Base-by-base conservation (phyloP, 768 basidiomycete genomes). In the Solioccasus polychromus region DNA sequence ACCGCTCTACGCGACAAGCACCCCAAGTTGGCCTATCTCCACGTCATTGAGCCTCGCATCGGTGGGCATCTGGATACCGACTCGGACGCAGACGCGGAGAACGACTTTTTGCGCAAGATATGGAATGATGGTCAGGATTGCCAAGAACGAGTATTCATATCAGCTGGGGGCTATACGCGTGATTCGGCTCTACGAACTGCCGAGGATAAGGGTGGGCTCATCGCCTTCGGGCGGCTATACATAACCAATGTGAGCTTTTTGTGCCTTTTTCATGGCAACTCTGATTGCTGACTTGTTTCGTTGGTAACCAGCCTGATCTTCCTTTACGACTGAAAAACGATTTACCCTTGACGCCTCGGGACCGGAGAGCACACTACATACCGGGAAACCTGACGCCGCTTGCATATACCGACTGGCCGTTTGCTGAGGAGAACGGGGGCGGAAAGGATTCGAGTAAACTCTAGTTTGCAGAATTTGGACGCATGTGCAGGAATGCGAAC, bases 11-110 rank as follows among this genome's bases (percentile, higher is more conserved):
- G 54, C n/a, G 49, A 59, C 34, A 63, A 65, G 18, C 44, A 56
- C 18, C 50, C 55, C 1, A 48, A 61, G 8, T 57, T 78, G 19
- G 77, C 79, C 0, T 84, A 82, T 61, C 50, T 83, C 5, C 80
- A 82, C 48, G 51, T 73, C 18, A 57, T 71, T 35, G 77, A 81
- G 49, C 67, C 74, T 10, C 62, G 68, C 63, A 26, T 60, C 14
- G 23, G 18, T 15, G 61, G 56, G 2, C 17, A 8, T 7, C 1
- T 0, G 2, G 51, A 57, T 30, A 3, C 6, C 8, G 5, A 8
- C 4, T 10, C 24, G 2, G 36, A 41, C 0, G 25, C 28, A 31
- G 53, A 50, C 14, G 55, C 67, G 17, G 66, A 67, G 2, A 78
- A 72, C 40, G 71, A 76, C 39, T 74, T 76, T 48, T 37, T 79